Evolutionary conservation across 164 flowering plant species (phyloP), one percentile per base, ranked within the genome.

Genomic region (Stephania cephalantha): DNA sequence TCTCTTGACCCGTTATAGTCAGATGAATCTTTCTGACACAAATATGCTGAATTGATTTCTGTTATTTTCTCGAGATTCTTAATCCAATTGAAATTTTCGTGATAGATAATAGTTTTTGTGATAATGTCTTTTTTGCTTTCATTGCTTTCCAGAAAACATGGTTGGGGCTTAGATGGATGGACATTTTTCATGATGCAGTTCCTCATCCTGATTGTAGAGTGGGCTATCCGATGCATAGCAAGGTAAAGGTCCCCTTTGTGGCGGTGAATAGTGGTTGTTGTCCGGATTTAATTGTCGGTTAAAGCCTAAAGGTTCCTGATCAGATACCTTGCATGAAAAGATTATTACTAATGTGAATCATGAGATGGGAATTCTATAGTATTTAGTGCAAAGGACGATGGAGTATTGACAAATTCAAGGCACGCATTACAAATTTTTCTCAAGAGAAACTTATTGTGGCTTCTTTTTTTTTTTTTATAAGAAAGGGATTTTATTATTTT

Each of bases 191-290:
- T 79, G 97, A 94, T 83, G 89, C 93, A 68, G 73, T 92, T 83
- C 95, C 98, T 73, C 78, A 88, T 83, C 97, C 97, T 18, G 42
- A 31, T 68, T 77, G 83, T 7, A 86, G 98, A 83, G 83, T 84
- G 12, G 96, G 92, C 53, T 81, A 85, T 74, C 97, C 98, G 35
- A 88, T 91, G 92, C 98, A 94, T 81, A 85, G 85, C 71, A 94
- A 94, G 96, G 97, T 90, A 84, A 64, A 6, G 50, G 13, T 71
- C 55, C 29, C 31, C 5, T 63, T 18, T 25, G 30, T 52, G 61
- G 58, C 7, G 67, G 7, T 70, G 44, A 52, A 10, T 46, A 31
- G 11, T 70, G 46, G 13, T 10, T 71, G 8, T 30, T 22, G 17
- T 71, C 2, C 20, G 52, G 53, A 15, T 35, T 25, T 71, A 30